phyloP scores from a whole-genome alignment of 1,139 yeast species.

The Protomyces inouyei region DNA sequence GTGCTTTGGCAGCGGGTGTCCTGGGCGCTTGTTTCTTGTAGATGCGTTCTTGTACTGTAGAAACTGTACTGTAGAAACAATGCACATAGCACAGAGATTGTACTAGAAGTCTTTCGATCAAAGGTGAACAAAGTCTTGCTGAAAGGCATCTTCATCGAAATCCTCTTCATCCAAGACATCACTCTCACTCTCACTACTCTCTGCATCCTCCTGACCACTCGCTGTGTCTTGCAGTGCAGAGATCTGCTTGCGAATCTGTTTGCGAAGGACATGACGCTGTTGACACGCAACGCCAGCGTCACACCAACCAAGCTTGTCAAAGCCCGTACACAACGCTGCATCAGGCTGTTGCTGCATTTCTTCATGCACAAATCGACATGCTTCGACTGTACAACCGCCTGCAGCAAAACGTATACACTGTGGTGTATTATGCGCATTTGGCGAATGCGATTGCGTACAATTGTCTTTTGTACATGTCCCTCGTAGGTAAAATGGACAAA shows the following conservation, averaged over 20 bases:
- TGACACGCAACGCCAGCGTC: slow-evolving; percentile 56
- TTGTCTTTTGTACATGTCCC: slow-evolving; percentile 45
- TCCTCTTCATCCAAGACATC: slow-evolving; percentile 19
- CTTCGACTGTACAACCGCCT: slow-evolving; percentile 51
- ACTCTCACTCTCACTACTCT: background rate
- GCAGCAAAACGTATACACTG: slow-evolving; percentile 53
- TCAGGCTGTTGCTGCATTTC: slow-evolving; percentile 41
- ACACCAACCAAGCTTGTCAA: slow-evolving; percentile 67
- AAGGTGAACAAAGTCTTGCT: background rate
- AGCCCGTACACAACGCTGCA: slow-evolving; percentile 57
- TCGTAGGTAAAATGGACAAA: slow-evolving; percentile 52
- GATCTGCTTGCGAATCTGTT: slow-evolving; percentile 11
- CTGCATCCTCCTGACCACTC: background rate
- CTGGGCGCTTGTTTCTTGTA: background rate
- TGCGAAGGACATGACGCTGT: slow-evolving; percentile 50
- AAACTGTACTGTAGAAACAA: too few relatives aligned
- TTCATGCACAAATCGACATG: slow-evolving; percentile 57
- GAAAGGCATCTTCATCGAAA: slow-evolving; percentile 19
- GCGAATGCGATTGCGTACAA: slow-evolving; percentile 56
- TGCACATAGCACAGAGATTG: background rate
- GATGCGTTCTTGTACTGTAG: background rate
- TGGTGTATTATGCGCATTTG: slow-evolving; percentile 62
- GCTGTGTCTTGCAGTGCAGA: background rate
- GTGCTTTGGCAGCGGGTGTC: background rate
- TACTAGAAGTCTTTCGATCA: background rate